Base-by-base conservation (phyloP, 2,329 filamentous ascomycete species). In the Calonectria pteridis region DNA sequence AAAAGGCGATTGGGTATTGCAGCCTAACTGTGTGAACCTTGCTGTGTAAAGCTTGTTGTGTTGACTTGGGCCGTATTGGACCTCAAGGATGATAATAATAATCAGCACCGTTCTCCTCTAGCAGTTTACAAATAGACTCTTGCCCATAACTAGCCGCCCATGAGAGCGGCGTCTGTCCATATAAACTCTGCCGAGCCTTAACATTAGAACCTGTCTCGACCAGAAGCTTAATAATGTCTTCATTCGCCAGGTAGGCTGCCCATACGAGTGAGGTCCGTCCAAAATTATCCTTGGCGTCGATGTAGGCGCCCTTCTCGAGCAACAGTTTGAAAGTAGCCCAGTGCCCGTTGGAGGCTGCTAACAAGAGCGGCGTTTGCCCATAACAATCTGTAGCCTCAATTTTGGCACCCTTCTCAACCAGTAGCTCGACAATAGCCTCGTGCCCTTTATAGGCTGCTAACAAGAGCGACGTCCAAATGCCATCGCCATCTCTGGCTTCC, bases 241-340 rank as follows among this genome's bases (percentile, higher is more conserved):
- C 29, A 29, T 67, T 20, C 31, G 31, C 46, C 4, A 10, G 1
- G 0, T 7, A 2, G 16, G 31, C 31, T 6, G 64, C 64, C 10
- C 9, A 46, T 9, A 10, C n/a, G 20, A 46, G 40, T 7, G 40
- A 20, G 2, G 40, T 46, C 1, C 4, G 6, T n/a, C 40, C 40
- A n/a, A 2, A 16, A 4, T 10, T 2, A 46, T 46, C 20, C 20
- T n/a, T 46, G 40, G 18, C 10, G 2, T n/a, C 4, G 16, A 18
- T 4, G 65, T 31, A 14, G 23, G 59, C 35, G 5, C 37, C 37
- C 2, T 29, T 46, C 23, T 43, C 37, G 3, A 46, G 16, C 29
- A 76, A 50, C 23, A 75, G 43, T 23, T 62, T 63, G 7, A 62
- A 65, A 37, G 72, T 50, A 26, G 37, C 65, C 18, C 37, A 43